These are phyloP conservation scores for Teratosphaeria viscida DNA, from an alignment of 2,329 filamentous ascomycete species.

Conservation along the genomic window DNA sequence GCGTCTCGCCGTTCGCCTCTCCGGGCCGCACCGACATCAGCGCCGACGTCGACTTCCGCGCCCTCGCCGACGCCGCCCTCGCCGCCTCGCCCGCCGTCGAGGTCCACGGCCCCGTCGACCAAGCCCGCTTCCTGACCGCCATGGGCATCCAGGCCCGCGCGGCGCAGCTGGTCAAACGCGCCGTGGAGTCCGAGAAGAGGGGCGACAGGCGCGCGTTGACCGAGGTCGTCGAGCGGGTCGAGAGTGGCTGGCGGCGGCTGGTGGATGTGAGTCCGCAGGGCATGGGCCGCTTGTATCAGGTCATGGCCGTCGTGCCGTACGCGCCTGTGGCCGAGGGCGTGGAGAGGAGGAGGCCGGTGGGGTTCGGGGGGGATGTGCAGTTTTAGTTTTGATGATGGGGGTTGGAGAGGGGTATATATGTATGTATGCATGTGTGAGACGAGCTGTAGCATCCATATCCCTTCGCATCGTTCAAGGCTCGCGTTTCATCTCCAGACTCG, in stretches of 20 bases:
- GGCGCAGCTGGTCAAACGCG: constrained; percentile 49
- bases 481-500: background rate
- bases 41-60: constrained; percentile 87
- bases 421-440: background rate
- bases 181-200: constrained; percentile 22
- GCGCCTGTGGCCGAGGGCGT: constrained; percentile 46
- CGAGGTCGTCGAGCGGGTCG: constrained; percentile 50
- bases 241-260: constrained; percentile 67
- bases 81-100: constrained; percentile 69
- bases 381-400: constrained; percentile 3
- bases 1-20: constrained; percentile 66
- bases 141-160: constrained; percentile 80
- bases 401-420: no score
- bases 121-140: constrained; percentile 64
- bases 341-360: constrained; percentile 60
- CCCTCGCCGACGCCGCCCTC: constrained; percentile 71
- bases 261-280: constrained; percentile 73
- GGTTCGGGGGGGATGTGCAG: constrained; percentile 65
- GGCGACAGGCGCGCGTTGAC: constrained; percentile 30
- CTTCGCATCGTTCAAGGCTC: background rate
- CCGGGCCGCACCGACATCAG: constrained; percentile 81
- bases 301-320: constrained; percentile 71
- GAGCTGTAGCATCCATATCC: background rate
- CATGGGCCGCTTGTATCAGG: constrained; percentile 95
- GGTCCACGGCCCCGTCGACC: constrained; percentile 83